These are phyloP conservation scores for Hortaea werneckii DNA, from an alignment of 2,329 filamentous ascomycete species.

Conservation along the genomic window DNA sequence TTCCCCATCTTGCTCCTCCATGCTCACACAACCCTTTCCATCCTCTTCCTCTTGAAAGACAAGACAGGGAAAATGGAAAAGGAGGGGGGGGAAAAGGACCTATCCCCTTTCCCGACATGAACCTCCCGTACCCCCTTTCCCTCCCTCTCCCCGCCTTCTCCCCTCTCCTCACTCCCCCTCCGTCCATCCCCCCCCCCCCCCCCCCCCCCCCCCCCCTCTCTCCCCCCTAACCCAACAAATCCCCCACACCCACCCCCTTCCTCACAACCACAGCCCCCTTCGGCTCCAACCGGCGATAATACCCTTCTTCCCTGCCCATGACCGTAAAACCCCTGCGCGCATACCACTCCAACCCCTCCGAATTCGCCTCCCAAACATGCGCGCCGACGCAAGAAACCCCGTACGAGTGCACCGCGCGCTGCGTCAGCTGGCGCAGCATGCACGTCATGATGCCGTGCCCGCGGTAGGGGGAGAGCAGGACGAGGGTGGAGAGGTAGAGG, in stretches of 20 bases:
- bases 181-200: no score
- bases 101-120: no score
- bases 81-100: no score
- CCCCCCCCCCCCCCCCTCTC: no score
- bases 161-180: no score
- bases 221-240: no score
- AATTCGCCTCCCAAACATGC: constrained; percentile 55
- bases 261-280: constrained; percentile 41
- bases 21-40: no score
- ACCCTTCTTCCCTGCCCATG: constrained; percentile 42
- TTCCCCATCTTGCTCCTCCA: no score
- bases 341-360: constrained; percentile 53
- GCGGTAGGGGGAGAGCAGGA: constrained; percentile 50
- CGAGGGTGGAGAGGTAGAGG: constrained; percentile 53
- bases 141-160: no score
- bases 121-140: no score
- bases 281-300: constrained; percentile 50
- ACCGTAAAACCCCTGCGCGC: constrained; percentile 46
- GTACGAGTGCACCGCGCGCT: constrained; percentile 37
- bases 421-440: constrained; percentile 38
- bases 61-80: no score
- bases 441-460: constrained; percentile 47
- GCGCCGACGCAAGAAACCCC: constrained; percentile 45
- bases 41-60: no score
- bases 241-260: constrained; percentile 28